These are phyloP conservation scores for Mortierella alpina DNA, from an alignment of 192 early-diverging fungal species.

Conservation along the genomic window DNA sequence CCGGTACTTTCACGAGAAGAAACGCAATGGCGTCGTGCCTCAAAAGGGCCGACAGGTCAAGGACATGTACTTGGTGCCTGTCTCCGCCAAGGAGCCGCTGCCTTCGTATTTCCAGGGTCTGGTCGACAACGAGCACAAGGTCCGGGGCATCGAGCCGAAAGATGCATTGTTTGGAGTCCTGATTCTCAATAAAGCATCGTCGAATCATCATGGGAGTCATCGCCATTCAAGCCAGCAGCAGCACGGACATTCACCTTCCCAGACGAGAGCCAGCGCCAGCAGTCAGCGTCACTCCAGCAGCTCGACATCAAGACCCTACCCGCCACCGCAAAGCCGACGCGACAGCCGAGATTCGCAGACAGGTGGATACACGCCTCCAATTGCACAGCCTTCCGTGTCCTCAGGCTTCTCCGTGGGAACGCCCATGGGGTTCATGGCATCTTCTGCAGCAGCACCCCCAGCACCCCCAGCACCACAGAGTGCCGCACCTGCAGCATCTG, in stretches of 20 bases:
- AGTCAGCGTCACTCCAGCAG: slow-evolving; percentile 1
- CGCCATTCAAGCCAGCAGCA: slow-evolving; percentile 5
- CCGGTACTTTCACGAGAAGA: slow-evolving; percentile 68
- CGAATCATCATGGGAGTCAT: slow-evolving; percentile 18
- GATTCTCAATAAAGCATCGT: slow-evolving; percentile 61
- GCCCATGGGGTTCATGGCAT: background rate
- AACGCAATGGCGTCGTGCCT: slow-evolving; percentile 77
- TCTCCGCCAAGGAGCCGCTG: slow-evolving; percentile 61
- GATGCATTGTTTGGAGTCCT: slow-evolving; percentile 72
- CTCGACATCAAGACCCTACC: slow-evolving; percentile 16
- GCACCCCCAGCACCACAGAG: background rate
- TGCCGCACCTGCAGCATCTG: background rate
- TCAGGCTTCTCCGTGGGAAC: background rate
- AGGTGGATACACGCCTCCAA: background rate
- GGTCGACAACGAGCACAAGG: slow-evolving; percentile 45
- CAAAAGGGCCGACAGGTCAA: slow-evolving; percentile 72
- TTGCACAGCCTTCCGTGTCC: background rate
- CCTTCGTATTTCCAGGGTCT: slow-evolving; percentile 68
- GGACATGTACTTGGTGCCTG: slow-evolving; percentile 82
- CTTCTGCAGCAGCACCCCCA: background rate
- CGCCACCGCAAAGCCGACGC: slow-evolving; percentile 15
- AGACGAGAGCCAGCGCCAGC: slow-evolving; percentile 2
- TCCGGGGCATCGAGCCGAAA: slow-evolving; percentile 22
- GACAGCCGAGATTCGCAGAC: slow-evolving; percentile 18
- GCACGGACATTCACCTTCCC: slow-evolving; percentile 18